Evolutionary conservation across 148 eudicot genomes (phyloP).

Genomic region (Camellia japonica): DNA sequence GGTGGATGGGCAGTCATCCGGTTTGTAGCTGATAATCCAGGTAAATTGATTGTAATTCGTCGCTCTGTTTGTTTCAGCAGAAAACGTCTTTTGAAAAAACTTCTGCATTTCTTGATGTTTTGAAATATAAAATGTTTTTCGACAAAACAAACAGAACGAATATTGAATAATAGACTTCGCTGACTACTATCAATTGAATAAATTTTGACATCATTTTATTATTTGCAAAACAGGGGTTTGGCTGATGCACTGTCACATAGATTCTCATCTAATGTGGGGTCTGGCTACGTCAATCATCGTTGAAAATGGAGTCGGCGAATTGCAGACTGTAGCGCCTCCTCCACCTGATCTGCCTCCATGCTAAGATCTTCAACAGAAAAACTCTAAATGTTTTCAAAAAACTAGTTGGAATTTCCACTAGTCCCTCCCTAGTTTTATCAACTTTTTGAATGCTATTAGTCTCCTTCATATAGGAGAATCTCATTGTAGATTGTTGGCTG

Average conservation of each 20-base stretch:
- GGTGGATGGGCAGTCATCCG: conserved; percentile 97
- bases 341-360: conserved; percentile 84
- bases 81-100: no score
- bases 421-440: conserved; percentile 1
- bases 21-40: conserved; percentile 91
- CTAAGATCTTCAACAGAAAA: conserved; percentile 29
- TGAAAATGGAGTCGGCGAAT: conserved; percentile 63
- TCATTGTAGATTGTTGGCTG: background rate
- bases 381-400: background rate
- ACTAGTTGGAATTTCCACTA: background rate
- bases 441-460: background rate
- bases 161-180: no score
- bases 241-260: conserved; percentile 94
- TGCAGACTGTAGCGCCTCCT: conserved; percentile 60
- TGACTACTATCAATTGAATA: no score
- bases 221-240: conserved; percentile 61
- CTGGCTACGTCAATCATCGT: conserved; percentile 74
- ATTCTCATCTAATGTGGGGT: conserved; percentile 77
- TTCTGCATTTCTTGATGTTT: no score
- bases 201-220: background rate
- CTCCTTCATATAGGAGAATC: conserved; percentile 2
- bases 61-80: no score
- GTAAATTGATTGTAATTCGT: conserved; percentile 23
- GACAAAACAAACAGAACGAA: no score
- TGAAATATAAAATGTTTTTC: no score